These are phyloP conservation scores for Ceratobasidium papillatum DNA, from an alignment of 1,284 basidiomycete genomes.

Conservation along the genomic window DNA sequence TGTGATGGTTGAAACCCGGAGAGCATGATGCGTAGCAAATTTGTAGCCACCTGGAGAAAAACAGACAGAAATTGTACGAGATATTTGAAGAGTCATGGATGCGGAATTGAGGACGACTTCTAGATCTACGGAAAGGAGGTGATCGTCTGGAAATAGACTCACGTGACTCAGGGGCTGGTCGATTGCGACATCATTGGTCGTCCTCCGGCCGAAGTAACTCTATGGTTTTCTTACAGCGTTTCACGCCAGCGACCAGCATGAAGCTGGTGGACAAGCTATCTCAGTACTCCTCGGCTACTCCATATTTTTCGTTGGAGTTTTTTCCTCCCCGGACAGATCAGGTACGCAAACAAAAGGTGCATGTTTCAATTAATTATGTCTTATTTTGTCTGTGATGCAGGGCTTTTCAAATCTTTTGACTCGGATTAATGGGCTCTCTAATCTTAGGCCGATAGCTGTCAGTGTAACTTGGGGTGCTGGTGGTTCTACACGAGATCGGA, in stretches of 20 bases:
- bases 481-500: constrained; percentile 89
- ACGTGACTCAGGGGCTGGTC: constrained; percentile 6
- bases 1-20: too few species aligned
- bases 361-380: not conserved
- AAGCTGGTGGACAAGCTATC: constrained; percentile 74
- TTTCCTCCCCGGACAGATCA: constrained; percentile 94
- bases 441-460: constrained; percentile 77
- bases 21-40: too few species aligned
- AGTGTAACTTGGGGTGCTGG: constrained; percentile 97
- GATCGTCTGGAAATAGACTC: not conserved
- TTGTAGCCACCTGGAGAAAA: too few species aligned
- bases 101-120: too few species aligned
- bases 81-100: too few species aligned
- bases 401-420: constrained; percentile 87
- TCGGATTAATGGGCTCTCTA: constrained; percentile 77
- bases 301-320: constrained; percentile 92
- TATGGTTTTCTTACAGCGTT: constrained; percentile 17
- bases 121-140: too few species aligned
- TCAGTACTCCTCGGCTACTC: constrained; percentile 55
- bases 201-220: not conserved
- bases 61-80: too few species aligned
- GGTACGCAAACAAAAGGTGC: constrained; percentile 54
- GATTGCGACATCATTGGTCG: constrained; percentile 33
- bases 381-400: constrained; percentile 51
- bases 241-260: constrained; percentile 56